Conservation (phyloP, 2,329 filamentous ascomycete genomes). For the Phialophora chinensis region DNA sequence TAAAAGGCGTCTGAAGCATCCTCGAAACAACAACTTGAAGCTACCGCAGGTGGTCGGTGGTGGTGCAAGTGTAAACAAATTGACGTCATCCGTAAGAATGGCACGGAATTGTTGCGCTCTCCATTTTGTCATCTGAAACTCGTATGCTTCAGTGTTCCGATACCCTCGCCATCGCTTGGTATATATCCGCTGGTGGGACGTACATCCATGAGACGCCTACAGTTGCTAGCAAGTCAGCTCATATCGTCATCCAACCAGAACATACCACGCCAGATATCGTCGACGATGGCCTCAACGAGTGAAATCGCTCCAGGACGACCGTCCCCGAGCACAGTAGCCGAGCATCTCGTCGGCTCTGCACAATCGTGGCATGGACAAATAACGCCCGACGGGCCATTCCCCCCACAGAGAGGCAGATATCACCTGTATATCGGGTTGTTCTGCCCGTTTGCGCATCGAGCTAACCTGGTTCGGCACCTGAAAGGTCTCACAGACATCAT, state of each 20-base stretch:
- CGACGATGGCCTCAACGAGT: not conserved
- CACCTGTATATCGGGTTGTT: conserved; percentile 66
- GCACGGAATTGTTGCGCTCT: conserved; percentile 18
- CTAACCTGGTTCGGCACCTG: conserved; percentile 62
- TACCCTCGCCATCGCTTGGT: not conserved
- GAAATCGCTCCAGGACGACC: conserved; percentile 27
- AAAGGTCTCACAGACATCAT: conserved; percentile 63
- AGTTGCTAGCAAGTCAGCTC: conserved; percentile 3
- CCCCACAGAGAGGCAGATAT: conserved; percentile 59
- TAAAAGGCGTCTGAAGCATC: not conserved
- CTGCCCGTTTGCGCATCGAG: conserved; percentile 69
- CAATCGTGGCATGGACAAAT: conserved; percentile 59
- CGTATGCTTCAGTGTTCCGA: not conserved
- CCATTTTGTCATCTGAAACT: not conserved
- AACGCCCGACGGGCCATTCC: conserved; percentile 54
- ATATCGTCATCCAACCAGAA: not conserved
- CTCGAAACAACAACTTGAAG: not conserved
- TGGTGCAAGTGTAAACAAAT: not conserved
- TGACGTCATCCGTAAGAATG: not conserved
- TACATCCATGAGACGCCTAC: conserved; percentile 6
- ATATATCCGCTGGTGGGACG: not conserved
- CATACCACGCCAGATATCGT: not conserved
- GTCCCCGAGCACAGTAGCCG: conserved; percentile 30
- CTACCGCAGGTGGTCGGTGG: not conserved
- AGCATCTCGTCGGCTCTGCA: conserved; percentile 34